These are phyloP conservation scores for Priceomyces medius DNA, from an alignment of 805 yeast species.

Conservation along the genomic window DNA sequence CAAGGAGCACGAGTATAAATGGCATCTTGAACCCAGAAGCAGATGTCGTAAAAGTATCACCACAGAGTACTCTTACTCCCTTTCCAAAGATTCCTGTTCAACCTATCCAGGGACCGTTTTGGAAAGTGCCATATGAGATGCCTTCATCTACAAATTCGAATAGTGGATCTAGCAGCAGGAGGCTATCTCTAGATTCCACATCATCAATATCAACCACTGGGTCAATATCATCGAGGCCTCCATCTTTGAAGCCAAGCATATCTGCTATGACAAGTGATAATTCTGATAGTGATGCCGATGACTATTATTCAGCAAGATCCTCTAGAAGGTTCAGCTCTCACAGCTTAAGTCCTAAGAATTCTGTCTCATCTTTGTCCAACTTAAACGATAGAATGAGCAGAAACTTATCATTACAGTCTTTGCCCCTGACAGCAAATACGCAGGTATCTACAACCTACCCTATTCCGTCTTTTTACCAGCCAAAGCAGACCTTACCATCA, in stretches of 20 bases:
- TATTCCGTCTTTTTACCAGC: neutral
- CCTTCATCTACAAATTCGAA: constrained; percentile 23
- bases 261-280: constrained; percentile 21
- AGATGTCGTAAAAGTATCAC: constrained; percentile 1
- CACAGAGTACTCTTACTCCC: constrained; percentile 2
- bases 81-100: constrained; percentile 16
- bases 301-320: constrained; percentile 28
- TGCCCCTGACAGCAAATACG: constrained; percentile 8
- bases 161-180: constrained; percentile 22
- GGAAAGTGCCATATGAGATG: constrained; percentile 65
- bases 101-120: constrained; percentile 47
- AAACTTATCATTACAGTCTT: constrained; percentile 10
- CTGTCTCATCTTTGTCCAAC: constrained; percentile 30
- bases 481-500: constrained; percentile 9
- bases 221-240: constrained; percentile 24
- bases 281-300: constrained; percentile 35
- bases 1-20: constrained; percentile 11
- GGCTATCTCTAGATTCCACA: constrained; percentile 51
- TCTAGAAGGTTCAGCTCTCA: constrained; percentile 17
- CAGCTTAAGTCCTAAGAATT: constrained; percentile 32
- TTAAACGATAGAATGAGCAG: constrained; percentile 29
- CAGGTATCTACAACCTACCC: constrained; percentile 12
- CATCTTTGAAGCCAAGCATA: constrained; percentile 26
- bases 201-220: constrained; percentile 46
- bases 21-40: constrained; percentile 7